Conservation (phyloP, 2,329 filamentous ascomycete species). For the Penicillium oxalicum region DNA sequence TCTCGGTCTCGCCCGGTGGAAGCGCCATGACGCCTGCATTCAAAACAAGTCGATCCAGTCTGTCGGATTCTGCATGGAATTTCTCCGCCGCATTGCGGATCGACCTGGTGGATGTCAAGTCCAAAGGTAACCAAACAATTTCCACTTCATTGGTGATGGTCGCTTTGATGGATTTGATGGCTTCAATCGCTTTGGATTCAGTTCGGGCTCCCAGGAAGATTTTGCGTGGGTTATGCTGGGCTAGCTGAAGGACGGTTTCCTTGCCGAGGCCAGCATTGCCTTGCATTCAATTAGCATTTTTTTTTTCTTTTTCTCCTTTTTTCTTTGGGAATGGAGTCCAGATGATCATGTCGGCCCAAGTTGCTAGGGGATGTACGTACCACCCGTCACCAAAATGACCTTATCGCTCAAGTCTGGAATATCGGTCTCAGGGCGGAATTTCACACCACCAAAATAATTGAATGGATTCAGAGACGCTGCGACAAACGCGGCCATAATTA, state of each 20-base stretch:
- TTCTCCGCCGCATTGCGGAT: constrained; percentile 34
- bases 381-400: constrained; percentile 34
- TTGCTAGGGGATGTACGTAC: constrained; percentile 11
- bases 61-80: constrained; percentile 19
- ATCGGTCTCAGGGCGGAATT: constrained; percentile 28
- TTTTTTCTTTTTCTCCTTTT: too few relatives aligned
- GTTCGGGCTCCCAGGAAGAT: constrained; percentile 36
- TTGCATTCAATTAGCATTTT: constrained; percentile 6
- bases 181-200: constrained; percentile 17
- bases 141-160: constrained; percentile 13
- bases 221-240: constrained; percentile 36
- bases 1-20: constrained; percentile 28
- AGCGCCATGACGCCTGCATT: constrained; percentile 42
- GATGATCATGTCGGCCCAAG: constrained; percentile 21
- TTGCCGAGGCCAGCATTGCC: constrained; percentile 47
- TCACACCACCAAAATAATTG: constrained; percentile 19
- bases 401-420: constrained; percentile 31
- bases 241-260: constrained; percentile 37
- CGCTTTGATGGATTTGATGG: constrained; percentile 16
- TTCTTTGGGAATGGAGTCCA: background rate
- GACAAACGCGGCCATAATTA: constrained; percentile 14
- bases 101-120: constrained; percentile 41
- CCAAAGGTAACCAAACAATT: constrained; percentile 27
- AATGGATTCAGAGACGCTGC: constrained; percentile 11
- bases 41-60: constrained; percentile 35